A percentile compares a stretch with the other conserved stretches of the same genome.
Evolutionary conservation across 257 asterid genomes (phyloP).

Genomic region (Ocimum tenuiflorum): DNA sequence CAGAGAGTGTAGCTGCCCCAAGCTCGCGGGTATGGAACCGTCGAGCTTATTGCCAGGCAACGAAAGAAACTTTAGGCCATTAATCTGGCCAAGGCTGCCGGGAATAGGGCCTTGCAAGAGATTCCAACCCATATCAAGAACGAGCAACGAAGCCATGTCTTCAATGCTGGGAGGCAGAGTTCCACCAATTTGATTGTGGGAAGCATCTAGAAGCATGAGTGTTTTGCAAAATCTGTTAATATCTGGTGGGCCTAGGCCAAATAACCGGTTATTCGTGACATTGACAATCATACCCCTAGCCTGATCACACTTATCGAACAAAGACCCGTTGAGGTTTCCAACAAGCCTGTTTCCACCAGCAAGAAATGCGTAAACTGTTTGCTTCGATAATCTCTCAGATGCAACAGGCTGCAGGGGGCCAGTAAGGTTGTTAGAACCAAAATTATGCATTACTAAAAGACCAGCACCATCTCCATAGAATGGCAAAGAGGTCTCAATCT

Average conservation of each 20-base stretch:
- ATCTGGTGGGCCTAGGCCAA: slow-evolving; percentile 58
- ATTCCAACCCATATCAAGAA: slow-evolving; percentile 69
- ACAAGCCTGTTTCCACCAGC: slow-evolving; percentile 67
- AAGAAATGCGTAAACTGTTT: slow-evolving; percentile 62
- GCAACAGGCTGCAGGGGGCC: slow-evolving; percentile 59
- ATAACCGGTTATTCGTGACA: slow-evolving; percentile 48
- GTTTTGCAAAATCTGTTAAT: slow-evolving; percentile 46
- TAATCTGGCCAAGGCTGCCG: slow-evolving; percentile 45
- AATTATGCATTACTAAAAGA: slow-evolving; percentile 57
- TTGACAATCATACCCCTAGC: slow-evolving; percentile 52
- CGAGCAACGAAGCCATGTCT: slow-evolving; percentile 41
- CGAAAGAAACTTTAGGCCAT: slow-evolving; percentile 51
- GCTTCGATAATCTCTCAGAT: slow-evolving; percentile 40
- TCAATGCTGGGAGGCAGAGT: slow-evolving; percentile 49
- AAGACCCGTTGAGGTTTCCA: slow-evolving; percentile 50
- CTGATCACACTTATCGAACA: slow-evolving; percentile 58
- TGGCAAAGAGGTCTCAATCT: slow-evolving; percentile 32
- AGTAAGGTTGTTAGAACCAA: slow-evolving; percentile 58
- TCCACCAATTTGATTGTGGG: slow-evolving; percentile 58
- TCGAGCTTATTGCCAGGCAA: slow-evolving; percentile 64
- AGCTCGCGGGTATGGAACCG: slow-evolving; percentile 63
- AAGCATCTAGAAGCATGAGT: slow-evolving; percentile 54
- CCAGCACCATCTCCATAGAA: slow-evolving; percentile 30
- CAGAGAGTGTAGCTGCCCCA: slow-evolving; percentile 52
- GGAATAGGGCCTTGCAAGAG: slow-evolving; percentile 63